These are phyloP conservation scores for Flaveria ramosissima DNA, from an alignment of 129 eudicot species.

Conservation along the genomic window DNA sequence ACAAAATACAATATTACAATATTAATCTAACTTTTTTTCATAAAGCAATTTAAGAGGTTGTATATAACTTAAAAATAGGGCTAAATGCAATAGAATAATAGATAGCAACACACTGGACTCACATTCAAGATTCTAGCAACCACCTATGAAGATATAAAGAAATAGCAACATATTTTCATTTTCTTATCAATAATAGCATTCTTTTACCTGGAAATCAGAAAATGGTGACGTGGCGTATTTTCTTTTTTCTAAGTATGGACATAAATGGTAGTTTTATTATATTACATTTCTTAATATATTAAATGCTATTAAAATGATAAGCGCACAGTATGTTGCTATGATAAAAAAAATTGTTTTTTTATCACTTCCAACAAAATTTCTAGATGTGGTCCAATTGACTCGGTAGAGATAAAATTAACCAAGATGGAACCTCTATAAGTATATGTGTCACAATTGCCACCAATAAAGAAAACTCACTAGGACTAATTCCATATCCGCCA, in stretches of 20 bases:
- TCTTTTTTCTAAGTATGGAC: background rate
- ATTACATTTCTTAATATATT: background rate
- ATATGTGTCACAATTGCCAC: background rate
- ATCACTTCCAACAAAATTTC: background rate
- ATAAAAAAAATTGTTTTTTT: background rate
- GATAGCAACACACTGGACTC: background rate
- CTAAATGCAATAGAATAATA: background rate
- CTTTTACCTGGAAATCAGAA: too few species aligned
- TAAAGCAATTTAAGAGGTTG: background rate
- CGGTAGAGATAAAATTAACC: too few species aligned
- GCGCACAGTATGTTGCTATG: background rate
- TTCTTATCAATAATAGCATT: too few species aligned
- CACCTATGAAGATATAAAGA: background rate
- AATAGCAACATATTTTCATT: background rate
- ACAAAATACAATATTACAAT: background rate
- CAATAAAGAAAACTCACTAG: constrained; percentile 50
- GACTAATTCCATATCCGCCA: constrained; percentile 99
- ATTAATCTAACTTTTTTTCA: background rate
- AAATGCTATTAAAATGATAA: background rate
- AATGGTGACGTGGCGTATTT: too few species aligned
- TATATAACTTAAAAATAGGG: background rate
- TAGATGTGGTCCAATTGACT: background rate
- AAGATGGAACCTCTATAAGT: too few species aligned
- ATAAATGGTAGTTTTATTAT: background rate
- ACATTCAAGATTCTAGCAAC: background rate